Evolutionary conservation across 176 grass and related monocot species (phyloP).

Genomic region (Oryza meyeriana): DNA sequence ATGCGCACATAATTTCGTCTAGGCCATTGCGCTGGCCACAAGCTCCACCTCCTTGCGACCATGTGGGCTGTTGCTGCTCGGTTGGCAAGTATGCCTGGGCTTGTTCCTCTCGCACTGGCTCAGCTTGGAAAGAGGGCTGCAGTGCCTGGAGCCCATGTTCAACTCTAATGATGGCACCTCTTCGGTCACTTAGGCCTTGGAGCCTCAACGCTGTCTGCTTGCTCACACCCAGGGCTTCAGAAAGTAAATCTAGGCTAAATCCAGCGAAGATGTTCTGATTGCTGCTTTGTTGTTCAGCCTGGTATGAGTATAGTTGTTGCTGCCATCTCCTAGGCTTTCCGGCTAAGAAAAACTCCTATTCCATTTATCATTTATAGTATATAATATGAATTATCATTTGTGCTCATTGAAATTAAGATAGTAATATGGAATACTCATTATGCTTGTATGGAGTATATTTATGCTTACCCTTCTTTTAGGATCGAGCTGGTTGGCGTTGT

Average conservation of each 20-base stretch:
- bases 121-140: conserved; percentile 13
- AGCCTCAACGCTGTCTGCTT: conserved; percentile 26
- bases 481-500: conserved; percentile 40
- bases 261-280: conserved; percentile 38
- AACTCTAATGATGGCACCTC: conserved; percentile 40
- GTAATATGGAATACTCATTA: too few species aligned
- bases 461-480: conserved; percentile 24
- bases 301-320: neutral
- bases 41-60: neutral
- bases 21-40: conserved; percentile 7
- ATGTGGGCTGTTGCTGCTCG: neutral
- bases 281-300: neutral
- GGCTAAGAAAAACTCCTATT: conserved; percentile 45
- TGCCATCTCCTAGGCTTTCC: conserved; percentile 24
- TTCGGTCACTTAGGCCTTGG: conserved; percentile 28
- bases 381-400: too few species aligned
- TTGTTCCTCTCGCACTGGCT: neutral
- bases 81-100: neutral
- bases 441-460: too few species aligned
- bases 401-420: too few species aligned
- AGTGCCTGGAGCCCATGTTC: conserved; percentile 25
- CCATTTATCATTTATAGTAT: neutral
- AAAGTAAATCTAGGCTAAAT: conserved; percentile 33
- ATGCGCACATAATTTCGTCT: conserved; percentile 33
- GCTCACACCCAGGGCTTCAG: conserved; percentile 35